Percentiles rank a stretch among this genome's conserved stretches.
Evolutionary conservation across 768 basidiomycete genomes (phyloP).

Genomic region (Pisolithus albus): DNA sequence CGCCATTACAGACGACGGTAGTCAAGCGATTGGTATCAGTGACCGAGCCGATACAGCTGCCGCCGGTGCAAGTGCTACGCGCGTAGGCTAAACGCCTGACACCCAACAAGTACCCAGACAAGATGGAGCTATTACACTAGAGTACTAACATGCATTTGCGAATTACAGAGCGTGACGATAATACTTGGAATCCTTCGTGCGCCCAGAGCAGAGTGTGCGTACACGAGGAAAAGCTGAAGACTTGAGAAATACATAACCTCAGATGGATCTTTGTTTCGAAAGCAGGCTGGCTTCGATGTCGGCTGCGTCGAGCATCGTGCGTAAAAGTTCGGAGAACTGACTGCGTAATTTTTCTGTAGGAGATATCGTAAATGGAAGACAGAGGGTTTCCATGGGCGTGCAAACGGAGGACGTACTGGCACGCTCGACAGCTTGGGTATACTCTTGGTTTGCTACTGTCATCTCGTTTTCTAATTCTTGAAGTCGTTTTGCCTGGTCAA

Average conservation of each 20-base stretch:
- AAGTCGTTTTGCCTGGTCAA: conserved; percentile 54
- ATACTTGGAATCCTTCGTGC: too few relatives aligned
- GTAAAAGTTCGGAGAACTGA: conserved; percentile 54
- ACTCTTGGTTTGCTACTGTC: conserved; percentile 68
- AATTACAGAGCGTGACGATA: too few relatives aligned
- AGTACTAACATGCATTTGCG: too few relatives aligned
- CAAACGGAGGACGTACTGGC: conserved; percentile 51
- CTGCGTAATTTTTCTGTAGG: conserved; percentile 49
- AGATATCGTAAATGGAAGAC: not conserved
- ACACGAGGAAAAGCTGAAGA: too few relatives aligned
- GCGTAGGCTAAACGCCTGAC: too few relatives aligned
- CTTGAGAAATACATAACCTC: too few relatives aligned
- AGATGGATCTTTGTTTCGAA: not conserved
- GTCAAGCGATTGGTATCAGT: too few relatives aligned
- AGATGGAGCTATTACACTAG: too few relatives aligned
- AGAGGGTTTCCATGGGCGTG: not conserved
- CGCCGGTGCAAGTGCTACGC: too few relatives aligned
- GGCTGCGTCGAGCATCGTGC: conserved; percentile 49
- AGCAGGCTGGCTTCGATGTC: conserved; percentile 30
- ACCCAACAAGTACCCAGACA: too few relatives aligned
- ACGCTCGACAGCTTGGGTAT: conserved; percentile 60
- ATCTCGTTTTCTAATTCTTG: conserved; percentile 64
- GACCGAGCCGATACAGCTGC: too few relatives aligned
- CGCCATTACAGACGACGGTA: not conserved
- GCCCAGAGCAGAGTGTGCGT: too few relatives aligned